A percentile compares a stretch with the other conserved stretches of the same genome.
These are phyloP conservation scores for Geum urbanum DNA, from an alignment of 306 rosid species.

Conservation along the genomic window DNA sequence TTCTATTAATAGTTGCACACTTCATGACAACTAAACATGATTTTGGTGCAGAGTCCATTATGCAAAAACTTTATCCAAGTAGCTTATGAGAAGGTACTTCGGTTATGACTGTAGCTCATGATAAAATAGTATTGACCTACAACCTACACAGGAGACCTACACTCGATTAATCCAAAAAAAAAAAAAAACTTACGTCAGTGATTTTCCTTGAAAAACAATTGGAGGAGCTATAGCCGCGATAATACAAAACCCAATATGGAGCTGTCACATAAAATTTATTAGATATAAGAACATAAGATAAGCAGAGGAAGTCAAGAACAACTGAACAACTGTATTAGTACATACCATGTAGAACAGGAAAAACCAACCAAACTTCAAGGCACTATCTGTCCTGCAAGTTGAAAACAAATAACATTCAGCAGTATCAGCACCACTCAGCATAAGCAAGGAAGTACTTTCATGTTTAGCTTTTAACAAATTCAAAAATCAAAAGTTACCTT, in stretches of 20 bases:
- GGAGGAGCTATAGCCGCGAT: slow-evolving; percentile 98
- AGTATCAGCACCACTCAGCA: slow-evolving; percentile 21
- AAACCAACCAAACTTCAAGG: slow-evolving; percentile 91
- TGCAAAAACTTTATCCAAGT: not conserved
- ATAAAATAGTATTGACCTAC: not conserved
- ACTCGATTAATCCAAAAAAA: not conserved
- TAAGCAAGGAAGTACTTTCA: not conserved
- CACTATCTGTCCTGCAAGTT: slow-evolving; percentile 92
- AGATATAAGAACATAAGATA: slow-evolving; percentile 23
- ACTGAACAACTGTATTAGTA: not conserved
- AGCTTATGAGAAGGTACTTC: not conserved
- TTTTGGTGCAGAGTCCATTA: not conserved
- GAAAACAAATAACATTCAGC: slow-evolving; percentile 16
- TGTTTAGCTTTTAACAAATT: no score
- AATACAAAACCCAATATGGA: slow-evolving; percentile 82
- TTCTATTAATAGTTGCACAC: not conserved
- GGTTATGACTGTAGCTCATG: not conserved
- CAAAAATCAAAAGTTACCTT: not conserved
- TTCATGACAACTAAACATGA: not conserved
- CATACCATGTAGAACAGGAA: slow-evolving; percentile 90
- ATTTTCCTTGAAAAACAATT: slow-evolving; percentile 84
- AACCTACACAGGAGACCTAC: not conserved
- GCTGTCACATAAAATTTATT: slow-evolving; percentile 47
- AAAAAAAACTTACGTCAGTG: slow-evolving; percentile 74
- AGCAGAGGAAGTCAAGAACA: slow-evolving; percentile 5